Conservation (phyloP, 805 yeast species). For the Candida coquimbonensis region DNA sequence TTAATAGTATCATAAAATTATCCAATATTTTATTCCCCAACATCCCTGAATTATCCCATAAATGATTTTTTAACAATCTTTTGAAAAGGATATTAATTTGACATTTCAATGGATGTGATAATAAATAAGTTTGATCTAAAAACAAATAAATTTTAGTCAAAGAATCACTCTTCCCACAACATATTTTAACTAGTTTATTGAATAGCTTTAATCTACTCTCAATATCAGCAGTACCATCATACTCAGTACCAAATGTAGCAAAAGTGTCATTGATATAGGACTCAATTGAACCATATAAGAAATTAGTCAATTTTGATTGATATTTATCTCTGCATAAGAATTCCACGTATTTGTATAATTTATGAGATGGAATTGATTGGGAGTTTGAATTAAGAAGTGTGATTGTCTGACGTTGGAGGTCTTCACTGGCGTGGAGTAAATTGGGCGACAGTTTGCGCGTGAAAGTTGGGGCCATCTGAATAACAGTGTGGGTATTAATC, state of each 20-base stretch:
- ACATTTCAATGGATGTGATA: constrained; percentile 20
- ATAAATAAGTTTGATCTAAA: constrained; percentile 21
- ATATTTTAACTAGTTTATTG: not conserved
- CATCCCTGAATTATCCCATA: not conserved
- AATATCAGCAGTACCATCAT: not conserved
- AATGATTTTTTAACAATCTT: constrained; percentile 1
- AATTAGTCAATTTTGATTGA: constrained; percentile 13
- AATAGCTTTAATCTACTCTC: too few relatives aligned
- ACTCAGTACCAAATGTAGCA: not conserved
- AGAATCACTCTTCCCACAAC: not conserved
- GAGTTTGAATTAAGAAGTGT: not conserved
- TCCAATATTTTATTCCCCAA: not conserved
- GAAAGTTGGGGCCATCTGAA: not conserved
- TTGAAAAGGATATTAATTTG: constrained; percentile 8
- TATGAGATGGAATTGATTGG: not conserved
- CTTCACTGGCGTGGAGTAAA: not conserved
- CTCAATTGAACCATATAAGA: constrained; percentile 8
- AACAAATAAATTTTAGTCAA: constrained; percentile 15
- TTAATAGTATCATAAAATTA: not conserved
- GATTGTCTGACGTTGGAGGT: constrained; percentile 4
- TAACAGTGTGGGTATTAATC: too few relatives aligned
- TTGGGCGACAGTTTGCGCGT: not conserved
- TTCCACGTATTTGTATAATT: constrained; percentile 21
- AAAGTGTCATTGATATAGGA: not conserved
- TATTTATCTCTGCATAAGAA: constrained; percentile 18